Conservation (phyloP, 371 early-diverging fungal species). For the Actinomortierella wolfii region DNA sequence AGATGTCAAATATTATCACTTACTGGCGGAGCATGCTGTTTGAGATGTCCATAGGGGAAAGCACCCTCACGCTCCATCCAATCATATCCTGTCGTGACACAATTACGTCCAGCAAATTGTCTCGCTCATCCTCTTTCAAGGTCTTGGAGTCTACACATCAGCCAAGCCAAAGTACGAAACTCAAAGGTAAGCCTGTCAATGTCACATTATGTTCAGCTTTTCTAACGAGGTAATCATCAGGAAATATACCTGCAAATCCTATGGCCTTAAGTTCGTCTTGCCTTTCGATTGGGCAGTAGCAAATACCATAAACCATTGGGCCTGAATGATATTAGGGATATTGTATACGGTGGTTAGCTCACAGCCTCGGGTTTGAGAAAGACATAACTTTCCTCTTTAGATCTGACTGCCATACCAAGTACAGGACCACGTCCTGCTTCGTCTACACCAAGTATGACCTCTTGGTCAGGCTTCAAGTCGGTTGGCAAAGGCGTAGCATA, state of each 20-base stretch:
- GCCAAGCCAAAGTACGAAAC: background rate
- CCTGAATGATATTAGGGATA: constrained; percentile 51
- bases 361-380: background rate
- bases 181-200: too few species aligned
- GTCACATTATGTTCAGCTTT: too few species aligned
- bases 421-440: constrained; percentile 99
- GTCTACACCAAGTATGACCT: constrained; percentile 94
- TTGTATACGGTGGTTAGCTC: background rate
- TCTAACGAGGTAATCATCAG: too few species aligned
- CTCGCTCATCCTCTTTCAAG: constrained; percentile 76
- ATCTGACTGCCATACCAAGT: constrained; percentile 71
- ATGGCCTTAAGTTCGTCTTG: constrained; percentile 66
- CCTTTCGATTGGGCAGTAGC: constrained; percentile 72
- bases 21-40: constrained; percentile 81
- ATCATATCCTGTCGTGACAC: constrained; percentile 64
- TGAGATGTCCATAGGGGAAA: constrained; percentile 91
- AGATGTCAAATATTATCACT: too few species aligned
- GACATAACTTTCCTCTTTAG: too few species aligned
- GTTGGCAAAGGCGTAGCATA: constrained; percentile 31
- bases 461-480: constrained; percentile 48
- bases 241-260: constrained; percentile 82
- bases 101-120: constrained; percentile 68
- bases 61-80: constrained; percentile 85
- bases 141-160: constrained; percentile 82
- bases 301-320: constrained; percentile 95